Percentiles rank a stretch among this genome's conserved stretches.
Conservation (phyloP, 768 basidiomycete genomes). For the Amanita brunnescens region DNA sequence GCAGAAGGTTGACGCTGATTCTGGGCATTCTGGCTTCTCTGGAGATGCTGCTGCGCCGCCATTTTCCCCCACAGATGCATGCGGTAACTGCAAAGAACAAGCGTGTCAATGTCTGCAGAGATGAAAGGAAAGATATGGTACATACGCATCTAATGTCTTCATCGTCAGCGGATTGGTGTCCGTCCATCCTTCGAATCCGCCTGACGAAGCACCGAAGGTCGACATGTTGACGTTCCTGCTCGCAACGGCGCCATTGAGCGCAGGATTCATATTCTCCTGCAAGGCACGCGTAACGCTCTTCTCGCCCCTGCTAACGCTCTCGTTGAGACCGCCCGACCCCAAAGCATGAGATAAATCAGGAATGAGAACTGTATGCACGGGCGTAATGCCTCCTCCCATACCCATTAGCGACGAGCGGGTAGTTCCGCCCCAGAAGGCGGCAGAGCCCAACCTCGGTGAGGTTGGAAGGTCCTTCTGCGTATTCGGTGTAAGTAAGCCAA, state of each 20-base stretch:
- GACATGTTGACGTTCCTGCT: slow-evolving; percentile 10
- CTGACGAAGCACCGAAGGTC: slow-evolving; percentile 5
- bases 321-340: slow-evolving; percentile 5
- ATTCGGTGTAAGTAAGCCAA: slow-evolving; percentile 47
- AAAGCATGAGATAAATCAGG: slow-evolving; percentile 40
- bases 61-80: slow-evolving; percentile 93
- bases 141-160: slow-evolving; percentile 76
- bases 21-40: slow-evolving; percentile 29
- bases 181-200: slow-evolving; percentile 67
- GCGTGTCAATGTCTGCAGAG: slow-evolving; percentile 7
- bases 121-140: slow-evolving; percentile 15
- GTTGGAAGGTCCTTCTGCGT: slow-evolving; percentile 70
- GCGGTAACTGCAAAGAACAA: slow-evolving; percentile 41
- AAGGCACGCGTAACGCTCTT: slow-evolving; percentile 23
- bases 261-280: slow-evolving; percentile 77
- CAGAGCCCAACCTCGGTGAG: slow-evolving; percentile 44
- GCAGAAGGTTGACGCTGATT: slow-evolving; percentile 21
- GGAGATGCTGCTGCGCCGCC: slow-evolving; percentile 57
- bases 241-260: slow-evolving; percentile 35
- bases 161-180: slow-evolving; percentile 81
- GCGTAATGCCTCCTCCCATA: slow-evolving; percentile 63
- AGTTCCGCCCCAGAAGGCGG: slow-evolving; percentile 74
- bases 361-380: slow-evolving; percentile 77
- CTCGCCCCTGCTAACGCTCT: slow-evolving; percentile 7
- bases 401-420: slow-evolving; percentile 16